Percentiles rank a stretch among this genome's conserved stretches.
Conservation (phyloP, 78 protist genomes). For the Planoprotostelium fungivorum region DNA sequence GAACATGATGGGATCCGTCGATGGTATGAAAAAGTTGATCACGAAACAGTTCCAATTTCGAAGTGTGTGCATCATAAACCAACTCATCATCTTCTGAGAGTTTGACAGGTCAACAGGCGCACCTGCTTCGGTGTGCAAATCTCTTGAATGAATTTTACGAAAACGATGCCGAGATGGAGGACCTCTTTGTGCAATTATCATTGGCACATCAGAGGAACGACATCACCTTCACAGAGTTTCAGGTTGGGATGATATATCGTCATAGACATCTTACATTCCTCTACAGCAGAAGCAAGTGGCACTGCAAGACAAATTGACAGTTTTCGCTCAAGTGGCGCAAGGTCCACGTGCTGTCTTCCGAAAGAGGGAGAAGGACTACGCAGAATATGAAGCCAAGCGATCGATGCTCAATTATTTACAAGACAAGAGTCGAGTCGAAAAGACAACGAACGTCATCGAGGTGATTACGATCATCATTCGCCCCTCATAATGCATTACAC, state of each 20-base stretch:
- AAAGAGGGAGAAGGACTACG: not conserved
- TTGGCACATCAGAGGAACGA: not conserved
- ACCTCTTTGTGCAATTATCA: not conserved
- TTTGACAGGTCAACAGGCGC: not conserved
- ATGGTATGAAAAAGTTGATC: not conserved
- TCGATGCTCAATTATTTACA: not conserved
- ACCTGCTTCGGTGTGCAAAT: not conserved
- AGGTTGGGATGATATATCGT: not conserved
- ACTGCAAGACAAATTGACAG: not conserved
- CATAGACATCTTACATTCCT: not conserved
- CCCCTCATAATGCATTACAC: too few relatives aligned
- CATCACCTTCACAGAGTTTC: not conserved
- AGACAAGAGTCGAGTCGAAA: not conserved
- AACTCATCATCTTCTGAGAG: not conserved
- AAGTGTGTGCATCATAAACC: not conserved
- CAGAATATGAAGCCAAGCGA: not conserved
- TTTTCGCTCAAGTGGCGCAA: not conserved
- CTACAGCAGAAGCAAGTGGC: not conserved
- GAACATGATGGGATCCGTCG: not conserved
- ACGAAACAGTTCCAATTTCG: not conserved
- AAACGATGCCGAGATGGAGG: not conserved
- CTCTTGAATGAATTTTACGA: not conserved
- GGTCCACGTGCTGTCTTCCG: not conserved
- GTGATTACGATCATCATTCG: not conserved
- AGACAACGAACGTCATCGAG: not conserved